Evolutionary conservation across 257 asterid species (phyloP).

Genomic region (Jasminum sambac): DNA sequence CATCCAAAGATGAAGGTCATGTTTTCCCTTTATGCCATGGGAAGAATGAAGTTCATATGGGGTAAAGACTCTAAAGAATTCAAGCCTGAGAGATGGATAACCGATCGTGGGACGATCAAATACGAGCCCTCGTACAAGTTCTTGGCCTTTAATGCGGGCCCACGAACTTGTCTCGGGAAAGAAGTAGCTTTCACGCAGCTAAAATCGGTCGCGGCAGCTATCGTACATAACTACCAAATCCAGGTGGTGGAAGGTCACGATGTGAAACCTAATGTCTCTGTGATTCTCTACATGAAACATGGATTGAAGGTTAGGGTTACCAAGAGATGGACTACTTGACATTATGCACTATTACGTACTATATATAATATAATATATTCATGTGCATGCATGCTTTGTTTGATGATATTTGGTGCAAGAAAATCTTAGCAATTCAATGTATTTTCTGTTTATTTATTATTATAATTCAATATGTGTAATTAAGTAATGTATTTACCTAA

Average conservation of each 20-base stretch:
- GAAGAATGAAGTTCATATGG: constrained; percentile 45
- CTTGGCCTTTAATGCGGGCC: constrained; percentile 54
- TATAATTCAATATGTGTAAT: too few relatives aligned
- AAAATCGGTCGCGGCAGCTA: constrained; percentile 63
- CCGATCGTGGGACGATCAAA: constrained; percentile 36
- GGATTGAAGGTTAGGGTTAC: constrained; percentile 56
- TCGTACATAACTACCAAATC: constrained; percentile 49
- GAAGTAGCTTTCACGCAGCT: constrained; percentile 66
- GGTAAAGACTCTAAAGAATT: constrained; percentile 45
- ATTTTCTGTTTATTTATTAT: background rate
- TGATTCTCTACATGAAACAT: constrained; percentile 65
- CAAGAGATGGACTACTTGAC: constrained; percentile 47
- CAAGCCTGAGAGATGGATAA: constrained; percentile 58
- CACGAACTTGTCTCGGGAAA: constrained; percentile 57
- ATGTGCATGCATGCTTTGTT: too few relatives aligned
- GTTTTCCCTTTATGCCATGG: constrained; percentile 50
- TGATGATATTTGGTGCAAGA: background rate
- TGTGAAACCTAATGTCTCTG: constrained; percentile 53
- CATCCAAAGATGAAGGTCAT: constrained; percentile 33
- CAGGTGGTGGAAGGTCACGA: constrained; percentile 49
- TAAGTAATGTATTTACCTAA: background rate
- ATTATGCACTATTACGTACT: background rate
- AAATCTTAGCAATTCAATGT: background rate
- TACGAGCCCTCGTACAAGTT: constrained; percentile 55
- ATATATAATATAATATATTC: background rate